phyloP scores from a whole-genome alignment of 495 filamentous ascomycete genomes.

The Massariosphaeria phaeospora region DNA sequence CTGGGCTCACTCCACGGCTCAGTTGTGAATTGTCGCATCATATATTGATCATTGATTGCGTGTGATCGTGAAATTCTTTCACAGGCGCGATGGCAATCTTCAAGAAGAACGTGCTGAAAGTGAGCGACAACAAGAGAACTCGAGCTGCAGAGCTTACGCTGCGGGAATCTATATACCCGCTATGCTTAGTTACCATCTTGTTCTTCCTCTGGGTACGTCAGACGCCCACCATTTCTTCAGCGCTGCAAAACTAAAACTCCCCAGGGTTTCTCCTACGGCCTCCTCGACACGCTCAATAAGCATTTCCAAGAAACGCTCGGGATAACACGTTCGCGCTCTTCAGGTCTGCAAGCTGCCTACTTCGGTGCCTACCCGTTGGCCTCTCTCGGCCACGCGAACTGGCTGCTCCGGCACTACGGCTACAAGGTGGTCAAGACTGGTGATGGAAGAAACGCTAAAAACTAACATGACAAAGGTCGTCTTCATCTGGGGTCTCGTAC shows the following conservation, averaged over 20 bases:
- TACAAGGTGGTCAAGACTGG: too few species aligned
- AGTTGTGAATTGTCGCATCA: neutral
- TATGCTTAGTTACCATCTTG: constrained; percentile 62
- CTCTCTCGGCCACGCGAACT: constrained; percentile 57
- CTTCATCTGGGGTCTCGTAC: constrained; percentile 38
- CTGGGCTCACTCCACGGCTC: neutral
- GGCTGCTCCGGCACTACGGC: constrained; percentile 39
- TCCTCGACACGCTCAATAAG: constrained; percentile 70
- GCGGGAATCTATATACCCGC: constrained; percentile 53
- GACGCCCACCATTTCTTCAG: neutral
- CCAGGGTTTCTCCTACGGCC: constrained; percentile 68
- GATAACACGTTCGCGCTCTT: constrained; percentile 48
- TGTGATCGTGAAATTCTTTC: too few species aligned
- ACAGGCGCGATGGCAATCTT: constrained; percentile 20
- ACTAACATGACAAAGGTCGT: too few species aligned
- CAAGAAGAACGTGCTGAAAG: constrained; percentile 21
- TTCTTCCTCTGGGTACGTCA: constrained; percentile 77
- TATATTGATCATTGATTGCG: neutral
- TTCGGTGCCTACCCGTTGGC: constrained; percentile 58
- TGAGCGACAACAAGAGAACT: constrained; percentile 28
- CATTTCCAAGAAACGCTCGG: constrained; percentile 53
- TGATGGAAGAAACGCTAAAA: too few species aligned
- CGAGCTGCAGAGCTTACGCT: constrained; percentile 44
- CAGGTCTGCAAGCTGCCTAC: constrained; percentile 54
- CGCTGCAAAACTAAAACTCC: neutral